Percentiles rank a stretch among this genome's conserved stretches.
These are phyloP conservation scores for Cicer arietinum DNA, from an alignment of 306 rosid genomes.

Conservation along the genomic window DNA sequence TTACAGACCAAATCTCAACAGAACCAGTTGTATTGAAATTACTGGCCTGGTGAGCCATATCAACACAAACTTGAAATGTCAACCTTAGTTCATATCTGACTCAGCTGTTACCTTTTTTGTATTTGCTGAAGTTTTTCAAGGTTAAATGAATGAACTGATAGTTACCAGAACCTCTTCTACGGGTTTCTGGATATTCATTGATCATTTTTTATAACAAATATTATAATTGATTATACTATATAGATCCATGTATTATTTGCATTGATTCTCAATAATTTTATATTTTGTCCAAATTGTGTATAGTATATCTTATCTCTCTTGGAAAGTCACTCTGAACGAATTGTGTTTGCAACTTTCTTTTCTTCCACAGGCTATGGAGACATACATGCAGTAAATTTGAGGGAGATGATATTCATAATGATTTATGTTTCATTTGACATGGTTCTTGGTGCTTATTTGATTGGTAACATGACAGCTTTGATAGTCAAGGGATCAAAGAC, in stretches of 20 bases:
- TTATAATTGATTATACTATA: too few species aligned
- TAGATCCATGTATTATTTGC: background rate
- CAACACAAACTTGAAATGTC: background rate
- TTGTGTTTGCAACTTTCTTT: constrained; percentile 34
- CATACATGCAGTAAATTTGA: constrained; percentile 92
- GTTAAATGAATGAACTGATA: background rate
- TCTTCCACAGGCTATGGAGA: constrained; percentile 89
- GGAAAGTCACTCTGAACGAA: constrained; percentile 25
- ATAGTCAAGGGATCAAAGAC: constrained; percentile 99
- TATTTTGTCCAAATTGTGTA: constrained; percentile 5
- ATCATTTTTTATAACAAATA: constrained; percentile 6
- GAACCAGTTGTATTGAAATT: constrained; percentile 19
- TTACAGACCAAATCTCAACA: background rate
- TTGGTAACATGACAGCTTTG: constrained; percentile 98
- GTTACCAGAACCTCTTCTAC: constrained; percentile 21
- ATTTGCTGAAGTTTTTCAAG: constrained; percentile 15
- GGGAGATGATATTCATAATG: constrained; percentile 98
- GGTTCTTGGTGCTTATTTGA: constrained; percentile 97
- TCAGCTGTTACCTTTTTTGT: constrained; percentile 18
- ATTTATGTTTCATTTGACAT: constrained; percentile 88
- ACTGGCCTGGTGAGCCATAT: constrained; percentile 19
- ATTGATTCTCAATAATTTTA: background rate
- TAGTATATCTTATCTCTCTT: constrained; percentile 29
- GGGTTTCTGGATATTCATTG: constrained; percentile 4
- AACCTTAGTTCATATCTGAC: constrained; percentile 23